Conservation (phyloP, 2,329 filamentous ascomycete species). For the Lecanicillium sp. region DNA sequence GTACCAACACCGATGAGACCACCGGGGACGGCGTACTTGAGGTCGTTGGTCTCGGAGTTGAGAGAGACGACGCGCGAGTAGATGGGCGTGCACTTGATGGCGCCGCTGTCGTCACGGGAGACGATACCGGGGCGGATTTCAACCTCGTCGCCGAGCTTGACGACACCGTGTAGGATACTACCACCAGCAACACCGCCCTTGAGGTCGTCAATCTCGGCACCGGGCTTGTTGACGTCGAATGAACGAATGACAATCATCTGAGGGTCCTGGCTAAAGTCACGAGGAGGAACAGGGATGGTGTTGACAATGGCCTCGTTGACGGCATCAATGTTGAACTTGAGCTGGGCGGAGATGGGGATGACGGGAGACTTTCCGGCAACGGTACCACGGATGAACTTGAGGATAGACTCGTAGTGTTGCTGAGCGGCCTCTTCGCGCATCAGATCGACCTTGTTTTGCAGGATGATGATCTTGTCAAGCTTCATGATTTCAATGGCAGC, state of each 20-base stretch:
- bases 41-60: constrained; percentile 95
- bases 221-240: constrained; percentile 99
- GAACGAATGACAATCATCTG: constrained; percentile 99
- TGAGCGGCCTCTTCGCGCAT: constrained; percentile 94
- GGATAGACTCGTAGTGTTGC: constrained; percentile 91
- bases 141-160: constrained; percentile 96
- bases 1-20: constrained; percentile 98
- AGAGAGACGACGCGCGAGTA: constrained; percentile 91
- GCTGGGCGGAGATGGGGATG: constrained; percentile 92
- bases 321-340: constrained; percentile 99
- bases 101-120: constrained; percentile 85
- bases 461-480: constrained; percentile 97
- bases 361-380: constrained; percentile 92
- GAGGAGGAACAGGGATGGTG: constrained; percentile 83
- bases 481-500: constrained; percentile 99
- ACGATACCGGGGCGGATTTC: constrained; percentile 99
- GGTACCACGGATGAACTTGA: constrained; percentile 97
- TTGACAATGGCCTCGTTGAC: constrained; percentile 94
- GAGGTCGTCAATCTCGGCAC: constrained; percentile 95
- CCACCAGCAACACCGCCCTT: constrained; percentile 99
- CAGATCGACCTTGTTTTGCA: constrained; percentile 98
- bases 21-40: constrained; percentile 96
- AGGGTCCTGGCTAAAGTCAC: constrained; percentile 85
- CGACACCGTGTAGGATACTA: constrained; percentile 88
- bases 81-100: constrained; percentile 94